Base-by-base conservation (phyloP, 306 rosid genomes). In the Myrica gale region DNA sequence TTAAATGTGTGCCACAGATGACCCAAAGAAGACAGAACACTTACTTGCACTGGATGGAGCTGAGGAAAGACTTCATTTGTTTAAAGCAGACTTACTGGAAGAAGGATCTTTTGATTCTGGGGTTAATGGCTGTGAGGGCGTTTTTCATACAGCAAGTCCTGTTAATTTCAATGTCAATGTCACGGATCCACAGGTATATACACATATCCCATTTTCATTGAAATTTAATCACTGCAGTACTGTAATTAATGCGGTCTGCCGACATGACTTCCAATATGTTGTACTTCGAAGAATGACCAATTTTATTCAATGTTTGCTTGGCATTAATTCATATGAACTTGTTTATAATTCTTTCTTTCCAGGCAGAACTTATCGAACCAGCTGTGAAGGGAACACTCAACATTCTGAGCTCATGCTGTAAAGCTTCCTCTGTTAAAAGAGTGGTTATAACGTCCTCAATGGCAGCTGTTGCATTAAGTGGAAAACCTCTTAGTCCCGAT, bases 321-420 rank as follows among this genome's bases (percentile, higher is more conserved):
- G 1, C 32, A 26, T 26, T 26, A 26, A 26, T 26, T 26, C 32
- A 26, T 26, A 26, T 26, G 32, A 26, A 26, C 2, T 26, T 26
- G 32, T 26, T 26, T 26, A 26, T 26, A 26, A 1, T 26, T 26
- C 1, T 0, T 39, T 63, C 2, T 63, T 63, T 21, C 42, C 56
- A 74, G 77, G 4, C 69, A 21, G 57, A 74, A 10, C 6, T 74
- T 26, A 12, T 56, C n/a, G 77, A 74, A 17, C 77, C 77, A 39
- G 77, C 32, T 41, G 55, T 80, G 69, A 80, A 67, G 23, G 83
- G 83, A 80, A 74, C 79, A 13, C 56, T 80, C 7, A 80, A 69
- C 23, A 67, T 80, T 17, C 83, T 80, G 2, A 69, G 12, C 56
- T 80, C 79, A 3, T 80, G 79, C 10, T 47, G 15, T 7, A 80